Percentiles rank a stretch among this genome's conserved stretches.
phyloP scores from a whole-genome alignment of 2,329 filamentous ascomycete species.

The Paraphaeosphaeria minitans region DNA sequence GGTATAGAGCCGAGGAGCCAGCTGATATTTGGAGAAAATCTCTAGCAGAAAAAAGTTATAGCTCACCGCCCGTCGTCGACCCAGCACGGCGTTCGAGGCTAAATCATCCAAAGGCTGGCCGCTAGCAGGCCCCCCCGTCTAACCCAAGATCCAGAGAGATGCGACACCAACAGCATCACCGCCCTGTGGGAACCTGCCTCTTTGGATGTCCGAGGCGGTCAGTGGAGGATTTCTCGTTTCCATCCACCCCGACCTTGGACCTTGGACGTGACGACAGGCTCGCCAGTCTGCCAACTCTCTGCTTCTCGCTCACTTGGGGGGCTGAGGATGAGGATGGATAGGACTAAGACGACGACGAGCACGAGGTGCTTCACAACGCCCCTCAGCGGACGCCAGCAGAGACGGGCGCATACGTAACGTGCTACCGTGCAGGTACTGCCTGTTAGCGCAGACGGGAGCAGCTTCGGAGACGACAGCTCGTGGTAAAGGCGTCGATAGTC shows the following conservation, averaged over 20 bases:
- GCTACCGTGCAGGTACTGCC: slow-evolving; percentile 6
- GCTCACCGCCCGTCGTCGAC: slow-evolving; percentile 39
- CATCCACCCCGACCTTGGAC: background rate
- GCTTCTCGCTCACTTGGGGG: background rate
- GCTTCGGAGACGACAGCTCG: background rate
- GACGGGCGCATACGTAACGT: slow-evolving; percentile 3
- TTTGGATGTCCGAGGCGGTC: slow-evolving; percentile 36
- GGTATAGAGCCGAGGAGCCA: slow-evolving; percentile 20
- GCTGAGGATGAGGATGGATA: background rate
- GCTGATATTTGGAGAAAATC: slow-evolving; percentile 26
- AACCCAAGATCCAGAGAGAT: slow-evolving; percentile 33
- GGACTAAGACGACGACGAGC: too few relatives aligned
- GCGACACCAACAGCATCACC: slow-evolving; percentile 40
- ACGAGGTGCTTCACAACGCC: background rate
- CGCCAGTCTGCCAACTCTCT: background rate
- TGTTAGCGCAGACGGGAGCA: background rate
- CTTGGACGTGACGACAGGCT: slow-evolving; percentile 6
- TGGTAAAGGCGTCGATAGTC: slow-evolving; percentile 1
- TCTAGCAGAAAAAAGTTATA: slow-evolving; percentile 25
- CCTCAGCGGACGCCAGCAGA: slow-evolving; percentile 6
- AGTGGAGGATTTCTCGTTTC: slow-evolving; percentile 27
- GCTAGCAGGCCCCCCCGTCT: slow-evolving; percentile 28
- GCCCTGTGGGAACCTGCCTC: slow-evolving; percentile 17
- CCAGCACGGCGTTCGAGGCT: slow-evolving; percentile 36
- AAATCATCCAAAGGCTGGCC: slow-evolving; percentile 27